These are phyloP conservation scores for Sarocladium oryzae DNA, from an alignment of 2,329 filamentous ascomycete species.

Conservation along the genomic window DNA sequence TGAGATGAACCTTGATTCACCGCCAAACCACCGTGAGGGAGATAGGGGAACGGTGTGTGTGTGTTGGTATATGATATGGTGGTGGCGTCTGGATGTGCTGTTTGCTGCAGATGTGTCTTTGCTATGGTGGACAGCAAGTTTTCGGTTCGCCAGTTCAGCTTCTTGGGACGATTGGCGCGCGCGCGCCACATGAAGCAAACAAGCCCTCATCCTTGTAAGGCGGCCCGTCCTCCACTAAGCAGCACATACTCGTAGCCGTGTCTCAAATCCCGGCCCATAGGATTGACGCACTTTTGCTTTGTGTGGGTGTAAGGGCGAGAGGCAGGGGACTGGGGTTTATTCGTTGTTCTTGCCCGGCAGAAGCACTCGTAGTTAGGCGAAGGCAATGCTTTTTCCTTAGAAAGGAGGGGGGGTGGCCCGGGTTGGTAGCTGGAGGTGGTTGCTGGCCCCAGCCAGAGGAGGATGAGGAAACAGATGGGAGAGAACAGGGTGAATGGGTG, in stretches of 20 bases:
- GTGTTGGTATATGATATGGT: background rate
- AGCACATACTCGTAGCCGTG: background rate
- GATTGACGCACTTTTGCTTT: background rate
- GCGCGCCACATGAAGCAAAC: background rate
- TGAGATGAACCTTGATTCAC: constrained; percentile 1
- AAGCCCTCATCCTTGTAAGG: background rate
- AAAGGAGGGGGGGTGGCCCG: too few relatives aligned
- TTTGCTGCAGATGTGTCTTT: constrained; percentile 1
- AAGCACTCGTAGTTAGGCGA: too few relatives aligned
- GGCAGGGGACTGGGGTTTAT: background rate
- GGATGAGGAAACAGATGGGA: background rate
- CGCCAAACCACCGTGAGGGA: background rate
- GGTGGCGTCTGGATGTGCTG: background rate
- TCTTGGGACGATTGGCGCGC: background rate
- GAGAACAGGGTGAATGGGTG: constrained; percentile 5
- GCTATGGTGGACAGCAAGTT: background rate
- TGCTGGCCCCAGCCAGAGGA: too few relatives aligned
- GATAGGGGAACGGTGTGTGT: too few relatives aligned
- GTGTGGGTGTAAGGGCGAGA: background rate
- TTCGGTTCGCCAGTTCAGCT: background rate
- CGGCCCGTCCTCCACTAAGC: constrained; percentile 2
- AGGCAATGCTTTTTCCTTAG: too few relatives aligned
- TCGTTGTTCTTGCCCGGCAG: background rate
- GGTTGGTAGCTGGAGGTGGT: background rate
- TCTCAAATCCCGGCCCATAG: background rate